Evolutionary conservation across 1,284 basidiomycete genomes (phyloP), one percentile per base, ranked within the genome.

Genomic region (Tausonia pullulans): DNA sequence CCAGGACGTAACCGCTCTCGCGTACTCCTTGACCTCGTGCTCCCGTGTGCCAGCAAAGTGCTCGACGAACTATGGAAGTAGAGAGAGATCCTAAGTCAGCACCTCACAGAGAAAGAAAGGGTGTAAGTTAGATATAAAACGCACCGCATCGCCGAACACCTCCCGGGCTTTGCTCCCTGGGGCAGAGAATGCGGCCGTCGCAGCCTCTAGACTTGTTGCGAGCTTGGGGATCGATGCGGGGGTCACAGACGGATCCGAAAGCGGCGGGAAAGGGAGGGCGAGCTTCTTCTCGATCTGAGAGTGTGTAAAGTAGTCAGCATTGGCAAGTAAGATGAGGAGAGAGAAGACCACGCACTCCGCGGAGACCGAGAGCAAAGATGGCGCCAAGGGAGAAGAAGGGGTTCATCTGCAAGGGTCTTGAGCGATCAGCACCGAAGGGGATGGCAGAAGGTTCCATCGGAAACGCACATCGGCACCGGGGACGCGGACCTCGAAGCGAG

Each of bases 41-140:
- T 90, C 81, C 70, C 94, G 83, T 9, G 94, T 97, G 2, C 90
- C 93, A 4, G 88, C 91, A 73, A 84, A 95, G 73, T 98, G 94
- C 46, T 97, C 90, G 3, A 98, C 90, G 71, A 96, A 92, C 49
- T 59, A 27, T 27, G 27, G 27, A 27, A 27, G 27, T 27, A 27
- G 27, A 27, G 27, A 27, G 27, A 27, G 27, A 27, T 27, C 27
- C 27, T 27, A 27, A 27, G 27, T 27, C 49, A 51, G 11, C n/a
- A 11, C 49, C 49, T 11, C 11, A 51, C 11, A 11, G 11, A 51
- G 11, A 51, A 51, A n/a, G 11, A 51, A 11, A 11, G 16, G 16
- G 11, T n/a, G 49, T 11, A 11, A 51, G 11, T n/a, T 2, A 51
- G 16, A 51, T 51, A 51, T 11, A 84, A 27, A 27, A 27, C 27